Percentiles rank a stretch among this genome's conserved stretches.
Conservation (phyloP, 139 green algal species). For the Gonium pectorale region DNA sequence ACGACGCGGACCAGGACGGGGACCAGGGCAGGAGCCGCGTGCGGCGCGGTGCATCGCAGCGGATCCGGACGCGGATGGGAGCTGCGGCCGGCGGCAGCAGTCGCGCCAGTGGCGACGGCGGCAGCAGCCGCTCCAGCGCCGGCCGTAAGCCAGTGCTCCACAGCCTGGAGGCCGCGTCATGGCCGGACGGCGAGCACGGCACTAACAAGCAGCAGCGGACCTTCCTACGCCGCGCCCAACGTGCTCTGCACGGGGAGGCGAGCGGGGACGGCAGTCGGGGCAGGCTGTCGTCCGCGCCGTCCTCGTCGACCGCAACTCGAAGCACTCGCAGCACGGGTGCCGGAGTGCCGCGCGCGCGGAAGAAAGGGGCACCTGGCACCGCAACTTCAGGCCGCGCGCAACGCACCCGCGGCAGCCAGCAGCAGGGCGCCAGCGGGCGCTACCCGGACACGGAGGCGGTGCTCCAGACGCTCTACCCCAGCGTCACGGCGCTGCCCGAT, state of each 20-base stretch:
- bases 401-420: no score
- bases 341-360: no score
- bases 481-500: neutral
- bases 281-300: no score
- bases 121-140: neutral
- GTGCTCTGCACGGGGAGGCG: no score
- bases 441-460: neutral
- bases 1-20: neutral
- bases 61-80: neutral
- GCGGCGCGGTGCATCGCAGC: neutral
- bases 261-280: no score
- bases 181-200: neutral
- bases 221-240: slow-evolving; percentile 18
- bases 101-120: neutral
- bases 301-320: no score
- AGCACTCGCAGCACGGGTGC: no score
- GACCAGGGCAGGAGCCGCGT: neutral
- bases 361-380: no score
- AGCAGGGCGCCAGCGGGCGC: no score
- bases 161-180: neutral
- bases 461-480: no score
- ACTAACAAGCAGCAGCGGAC: neutral
- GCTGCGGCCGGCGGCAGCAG: no score
- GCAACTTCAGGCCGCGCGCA: no score
- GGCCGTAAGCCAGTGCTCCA: neutral